These are phyloP conservation scores for Dipodascus albidus DNA, from an alignment of 805 yeast genomes.

Conservation along the genomic window DNA sequence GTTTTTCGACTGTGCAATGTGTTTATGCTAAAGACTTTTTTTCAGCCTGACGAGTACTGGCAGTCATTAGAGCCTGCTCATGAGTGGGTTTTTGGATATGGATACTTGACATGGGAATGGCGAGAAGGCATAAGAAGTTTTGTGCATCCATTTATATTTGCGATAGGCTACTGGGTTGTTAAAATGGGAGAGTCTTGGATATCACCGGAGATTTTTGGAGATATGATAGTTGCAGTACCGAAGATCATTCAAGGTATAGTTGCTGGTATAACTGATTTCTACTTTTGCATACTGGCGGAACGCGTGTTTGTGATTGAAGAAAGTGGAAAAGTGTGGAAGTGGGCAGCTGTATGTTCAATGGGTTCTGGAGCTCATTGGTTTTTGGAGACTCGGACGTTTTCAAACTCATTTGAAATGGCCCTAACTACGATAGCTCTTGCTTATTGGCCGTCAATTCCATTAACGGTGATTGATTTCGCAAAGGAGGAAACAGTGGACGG, in stretches of 20 bases:
- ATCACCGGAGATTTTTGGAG: constrained; percentile 23
- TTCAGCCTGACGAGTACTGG: constrained; percentile 95
- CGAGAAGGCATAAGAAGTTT: constrained; percentile 58
- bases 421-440: constrained; percentile 55
- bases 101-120: constrained; percentile 96
- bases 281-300: constrained; percentile 37
- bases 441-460: constrained; percentile 53
- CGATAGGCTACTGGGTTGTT: constrained; percentile 30
- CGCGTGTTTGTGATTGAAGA: constrained; percentile 17
- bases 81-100: constrained; percentile 58
- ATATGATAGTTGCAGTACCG: constrained; percentile 32
- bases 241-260: constrained; percentile 56
- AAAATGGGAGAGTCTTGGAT: constrained; percentile 25
- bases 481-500: background rate
- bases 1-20: constrained; percentile 51
- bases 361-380: constrained; percentile 74
- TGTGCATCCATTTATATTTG: constrained; percentile 66
- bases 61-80: constrained; percentile 94
- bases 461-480: background rate
- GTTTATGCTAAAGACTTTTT: constrained; percentile 54
- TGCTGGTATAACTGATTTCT: constrained; percentile 63
- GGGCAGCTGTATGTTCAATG: constrained; percentile 40
- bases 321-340: constrained; percentile 1
- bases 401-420: constrained; percentile 70
- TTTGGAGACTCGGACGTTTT: constrained; percentile 69